Evolutionary conservation across 805 yeast species (phyloP).

Genomic region (Ogataea pini): DNA sequence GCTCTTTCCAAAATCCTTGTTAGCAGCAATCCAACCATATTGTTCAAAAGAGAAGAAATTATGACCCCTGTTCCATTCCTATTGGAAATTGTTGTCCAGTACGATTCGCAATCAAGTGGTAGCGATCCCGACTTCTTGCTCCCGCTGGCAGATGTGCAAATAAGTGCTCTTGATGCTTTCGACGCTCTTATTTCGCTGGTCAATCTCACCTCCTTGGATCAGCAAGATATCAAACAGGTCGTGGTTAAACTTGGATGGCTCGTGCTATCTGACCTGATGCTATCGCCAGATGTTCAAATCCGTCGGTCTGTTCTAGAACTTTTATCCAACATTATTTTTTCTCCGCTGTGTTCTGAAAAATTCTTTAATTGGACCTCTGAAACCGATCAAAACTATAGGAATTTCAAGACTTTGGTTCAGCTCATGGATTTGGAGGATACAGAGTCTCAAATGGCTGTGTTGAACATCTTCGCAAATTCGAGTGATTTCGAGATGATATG

Average conservation of each 20-base stretch:
- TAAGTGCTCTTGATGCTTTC: conserved; percentile 40
- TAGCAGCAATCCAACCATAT: conserved; percentile 43
- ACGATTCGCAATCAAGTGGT: conserved; percentile 30
- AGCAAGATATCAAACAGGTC: conserved; percentile 36
- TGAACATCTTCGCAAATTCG: conserved; percentile 36
- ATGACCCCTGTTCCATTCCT: conserved; percentile 50
- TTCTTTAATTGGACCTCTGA: conserved; percentile 54
- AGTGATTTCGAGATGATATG: conserved; percentile 31
- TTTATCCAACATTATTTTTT: conserved; percentile 44
- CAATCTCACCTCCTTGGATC: conserved; percentile 46
- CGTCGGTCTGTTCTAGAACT: conserved; percentile 51
- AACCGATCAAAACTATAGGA: conserved; percentile 36
- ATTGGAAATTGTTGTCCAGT: conserved; percentile 47
- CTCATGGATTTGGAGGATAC: conserved; percentile 40
- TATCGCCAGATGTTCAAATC: conserved; percentile 41
- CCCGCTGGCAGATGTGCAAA: conserved; percentile 18
- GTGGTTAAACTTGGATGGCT: conserved; percentile 38
- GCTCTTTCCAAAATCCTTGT: conserved; percentile 47
- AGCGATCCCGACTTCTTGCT: background rate
- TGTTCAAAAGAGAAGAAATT: conserved; percentile 41
- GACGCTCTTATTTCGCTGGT: conserved; percentile 51
- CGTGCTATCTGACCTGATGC: conserved; percentile 36
- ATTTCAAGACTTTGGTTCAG: conserved; percentile 44
- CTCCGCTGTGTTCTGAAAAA: conserved; percentile 46
- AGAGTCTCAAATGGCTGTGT: conserved; percentile 39